A percentile compares a stretch with the other conserved stretches of the same genome.
Conservation (phyloP, 495 filamentous ascomycete species). For the Talaromyces stipitatus region DNA sequence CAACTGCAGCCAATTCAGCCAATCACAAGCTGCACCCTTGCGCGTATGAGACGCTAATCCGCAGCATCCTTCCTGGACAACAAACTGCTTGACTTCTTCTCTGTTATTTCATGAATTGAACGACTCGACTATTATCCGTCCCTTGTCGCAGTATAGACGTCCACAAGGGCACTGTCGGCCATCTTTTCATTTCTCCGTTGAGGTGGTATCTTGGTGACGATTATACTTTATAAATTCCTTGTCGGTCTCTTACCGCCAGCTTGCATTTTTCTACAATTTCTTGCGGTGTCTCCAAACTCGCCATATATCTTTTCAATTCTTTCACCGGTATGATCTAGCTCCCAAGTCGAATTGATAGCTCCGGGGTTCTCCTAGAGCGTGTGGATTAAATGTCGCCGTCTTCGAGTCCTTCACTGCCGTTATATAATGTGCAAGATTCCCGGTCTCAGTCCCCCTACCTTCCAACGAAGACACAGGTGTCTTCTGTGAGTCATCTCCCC, state of each 20-base stretch:
- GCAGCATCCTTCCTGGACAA: background rate
- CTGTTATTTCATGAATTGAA: background rate
- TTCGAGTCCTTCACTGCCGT: constrained; percentile 40
- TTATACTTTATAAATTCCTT: too few relatives aligned
- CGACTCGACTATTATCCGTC: background rate
- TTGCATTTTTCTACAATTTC: background rate
- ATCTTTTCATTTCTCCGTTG: background rate
- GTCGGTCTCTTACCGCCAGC: background rate
- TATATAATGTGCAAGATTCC: constrained; percentile 42
- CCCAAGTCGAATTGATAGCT: constrained; percentile 3
- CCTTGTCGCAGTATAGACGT: background rate
- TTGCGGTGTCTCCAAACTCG: background rate
- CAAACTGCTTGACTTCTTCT: background rate
- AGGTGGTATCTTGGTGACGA: background rate
- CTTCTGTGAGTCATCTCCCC: constrained; percentile 1
- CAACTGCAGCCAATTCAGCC: background rate
- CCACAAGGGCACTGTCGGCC: background rate
- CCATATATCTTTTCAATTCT: background rate
- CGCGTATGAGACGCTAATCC: background rate
- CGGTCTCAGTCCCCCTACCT: constrained; percentile 28
- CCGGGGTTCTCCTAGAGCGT: constrained; percentile 21
- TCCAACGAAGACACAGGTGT: constrained; percentile 8
- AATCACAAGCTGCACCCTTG: background rate
- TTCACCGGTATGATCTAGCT: constrained; percentile 20
- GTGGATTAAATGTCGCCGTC: constrained; percentile 55